Evolutionary conservation across 345 rosid species (phyloP), one percentile per base, ranked within the genome.

Genomic region (Syzygium jambos): DNA sequence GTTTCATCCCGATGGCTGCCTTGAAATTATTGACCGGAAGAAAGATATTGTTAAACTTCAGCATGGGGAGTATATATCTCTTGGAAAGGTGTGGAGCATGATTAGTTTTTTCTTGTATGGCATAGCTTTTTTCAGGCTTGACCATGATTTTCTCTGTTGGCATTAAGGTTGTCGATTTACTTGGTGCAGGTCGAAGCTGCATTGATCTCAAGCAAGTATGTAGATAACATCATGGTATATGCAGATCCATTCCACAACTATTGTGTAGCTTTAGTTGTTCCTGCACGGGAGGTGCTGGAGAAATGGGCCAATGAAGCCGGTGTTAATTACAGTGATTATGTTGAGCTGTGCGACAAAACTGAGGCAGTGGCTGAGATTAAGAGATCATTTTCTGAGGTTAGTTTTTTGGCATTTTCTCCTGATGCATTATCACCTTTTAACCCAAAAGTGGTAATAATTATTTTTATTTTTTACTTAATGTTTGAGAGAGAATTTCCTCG

Each of bases 21-120:
- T 97, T 80, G 98, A 96, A 89, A 92, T 97, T 82, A 95, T 97
- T 80, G 99, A 97, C 89, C 93, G 99, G 90, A 97, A 95, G 91
- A 96, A 97, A 91, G 99, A 97, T 87, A 97, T 97, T 22, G 96
- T 97, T 68, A 97, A 97, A 89, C 99, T 97, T 90, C 98, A 97
- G 92, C 98, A 96, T 86, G 97, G 99, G 87, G 98, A 96, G 90
- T 97, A 96, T 51, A 90, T 97, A 52, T 97, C 97, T 27, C 94
- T 97, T 54, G 99, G 98, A 88, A 97, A 96, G 99, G 99, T 97
- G 56, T 85, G 34, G n/a, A 49, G 80, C 6, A 34, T 38, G 11
- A 17, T 38, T 14, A 73, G 17, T 11, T 73, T 46, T 41, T 73
- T 52, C 86, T 25, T n/a, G 59, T 9, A 29, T 51, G 51, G 86